These are phyloP conservation scores for Centrapalus pauciflorus DNA, from an alignment of 129 eudicot genomes.

Conservation along the genomic window DNA sequence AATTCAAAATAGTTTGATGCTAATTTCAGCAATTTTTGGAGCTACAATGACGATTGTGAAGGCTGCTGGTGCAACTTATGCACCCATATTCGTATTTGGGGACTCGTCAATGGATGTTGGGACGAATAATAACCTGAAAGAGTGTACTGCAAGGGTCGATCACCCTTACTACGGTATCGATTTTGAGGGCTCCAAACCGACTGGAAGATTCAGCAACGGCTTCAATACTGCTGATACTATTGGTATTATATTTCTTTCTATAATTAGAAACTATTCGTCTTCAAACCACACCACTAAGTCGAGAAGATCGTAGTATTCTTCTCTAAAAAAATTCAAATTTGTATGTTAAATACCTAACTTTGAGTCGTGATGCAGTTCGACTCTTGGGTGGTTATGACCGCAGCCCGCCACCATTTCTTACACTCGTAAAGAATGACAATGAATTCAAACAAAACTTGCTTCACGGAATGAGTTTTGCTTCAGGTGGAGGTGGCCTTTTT, in stretches of 20 bases:
- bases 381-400: slow-evolving; percentile 25
- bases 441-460: slow-evolving; percentile 29
- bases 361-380: slow-evolving; percentile 20
- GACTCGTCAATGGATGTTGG: slow-evolving; percentile 55
- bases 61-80: background rate
- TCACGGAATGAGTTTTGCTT: slow-evolving; percentile 49
- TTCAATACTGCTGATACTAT: slow-evolving; percentile 32
- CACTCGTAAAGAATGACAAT: slow-evolving; percentile 9
- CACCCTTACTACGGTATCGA: slow-evolving; percentile 45
- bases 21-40: background rate
- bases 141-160: slow-evolving; percentile 34
- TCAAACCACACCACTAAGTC: no score
- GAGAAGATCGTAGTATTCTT: no score
- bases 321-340: background rate
- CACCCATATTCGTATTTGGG: slow-evolving; percentile 40
- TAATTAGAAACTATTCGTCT: no score
- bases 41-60: background rate
- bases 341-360: no score
- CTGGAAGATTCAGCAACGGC: slow-evolving; percentile 54
- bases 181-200: slow-evolving; percentile 33
- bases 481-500: slow-evolving; percentile 44
- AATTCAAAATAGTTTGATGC: no score
- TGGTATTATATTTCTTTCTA: slow-evolving; percentile 27
- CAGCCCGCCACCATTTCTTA: slow-evolving; percentile 51
- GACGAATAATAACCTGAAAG: slow-evolving; percentile 34